A percentile compares a stretch with the other conserved stretches of the same genome.
Conservation (phyloP, 305 asterid genomes). For the Solanum hybrid region DNA sequence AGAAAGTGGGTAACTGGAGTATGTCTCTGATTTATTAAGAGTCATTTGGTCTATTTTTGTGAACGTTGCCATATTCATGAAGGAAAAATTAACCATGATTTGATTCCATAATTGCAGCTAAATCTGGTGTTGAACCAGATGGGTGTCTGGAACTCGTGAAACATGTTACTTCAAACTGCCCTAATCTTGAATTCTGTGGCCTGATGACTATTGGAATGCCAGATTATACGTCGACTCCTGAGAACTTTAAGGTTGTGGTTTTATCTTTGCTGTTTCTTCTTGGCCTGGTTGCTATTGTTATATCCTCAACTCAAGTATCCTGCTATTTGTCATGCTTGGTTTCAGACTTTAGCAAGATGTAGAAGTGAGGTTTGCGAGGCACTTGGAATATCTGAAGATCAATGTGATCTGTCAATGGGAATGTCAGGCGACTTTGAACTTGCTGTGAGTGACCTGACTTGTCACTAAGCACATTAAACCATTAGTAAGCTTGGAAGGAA, state of each 20-base stretch:
- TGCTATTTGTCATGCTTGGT: constrained; percentile 15
- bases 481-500: not conserved
- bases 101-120: constrained; percentile 46
- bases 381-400: constrained; percentile 64
- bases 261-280: not conserved
- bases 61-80: not conserved
- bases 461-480: not conserved
- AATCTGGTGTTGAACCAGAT: constrained; percentile 76
- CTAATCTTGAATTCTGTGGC: constrained; percentile 81
- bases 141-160: constrained; percentile 65
- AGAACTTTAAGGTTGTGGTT: constrained; percentile 72
- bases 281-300: not conserved
- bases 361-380: constrained; percentile 69
- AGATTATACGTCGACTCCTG: constrained; percentile 94
- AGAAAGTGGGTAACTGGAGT: constrained; percentile 70
- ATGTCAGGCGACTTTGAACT: constrained; percentile 97
- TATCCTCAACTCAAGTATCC: not conserved
- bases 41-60: not conserved
- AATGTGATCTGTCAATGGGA: constrained; percentile 91
- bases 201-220: constrained; percentile 95
- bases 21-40: constrained; percentile 15
- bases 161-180: constrained; percentile 52
- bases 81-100: not conserved
- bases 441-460: constrained; percentile 50
- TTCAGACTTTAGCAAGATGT: constrained; percentile 71